Evolutionary conservation across 768 basidiomycete genomes (phyloP), one percentile per base, ranked within the genome.

Genomic region (Agaricus blazei): DNA sequence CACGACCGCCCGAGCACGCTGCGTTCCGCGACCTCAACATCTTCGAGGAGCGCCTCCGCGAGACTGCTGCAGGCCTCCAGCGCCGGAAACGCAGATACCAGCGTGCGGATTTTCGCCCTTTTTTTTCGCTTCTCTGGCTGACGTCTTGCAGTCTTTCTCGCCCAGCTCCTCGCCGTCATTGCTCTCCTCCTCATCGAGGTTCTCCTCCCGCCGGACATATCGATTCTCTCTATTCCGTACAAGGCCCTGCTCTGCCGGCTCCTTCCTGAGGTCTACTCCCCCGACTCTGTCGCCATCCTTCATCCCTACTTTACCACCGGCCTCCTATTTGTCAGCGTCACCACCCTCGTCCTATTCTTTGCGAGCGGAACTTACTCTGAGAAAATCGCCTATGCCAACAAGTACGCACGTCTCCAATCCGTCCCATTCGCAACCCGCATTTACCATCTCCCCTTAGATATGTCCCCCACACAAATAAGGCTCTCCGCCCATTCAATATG

Each of bases 11-110:
- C 5, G 93, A 95, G 68, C 76, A 77, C 49, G 77, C 87, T 11
- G 94, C 93, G 1, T 92, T 88, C 68, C 76, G 88, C 44, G 96
- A 99, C 67, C 74, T 99, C 12, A 79, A 98, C 24, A 74, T 93
- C 44, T 98, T 98, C 58, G 96, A 99, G 72, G 95, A 98, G 67
- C 80, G 96, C n/a, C 82, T 99, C 56, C 97, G 97, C 74, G 88
- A 89, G 19, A 98, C 89, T 65, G 93, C 92, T 4, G 81, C 87
- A n/a, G 81, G 78, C 58, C 75, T 95, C 14, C 87, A 88, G 63
- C 79, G 81, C 28, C 76, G 92, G 54, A 94, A 94, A 69, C 78
- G 83, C 27, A 80, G 89, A 57, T 94, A 94, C 70, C 88, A 93
- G 72, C 66, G 91, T 93, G 65, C 62, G 83, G 78, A 36, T 56